These are phyloP conservation scores for Aureobasidium leucospermi DNA, from an alignment of 2,329 filamentous ascomycete species.

Conservation along the genomic window DNA sequence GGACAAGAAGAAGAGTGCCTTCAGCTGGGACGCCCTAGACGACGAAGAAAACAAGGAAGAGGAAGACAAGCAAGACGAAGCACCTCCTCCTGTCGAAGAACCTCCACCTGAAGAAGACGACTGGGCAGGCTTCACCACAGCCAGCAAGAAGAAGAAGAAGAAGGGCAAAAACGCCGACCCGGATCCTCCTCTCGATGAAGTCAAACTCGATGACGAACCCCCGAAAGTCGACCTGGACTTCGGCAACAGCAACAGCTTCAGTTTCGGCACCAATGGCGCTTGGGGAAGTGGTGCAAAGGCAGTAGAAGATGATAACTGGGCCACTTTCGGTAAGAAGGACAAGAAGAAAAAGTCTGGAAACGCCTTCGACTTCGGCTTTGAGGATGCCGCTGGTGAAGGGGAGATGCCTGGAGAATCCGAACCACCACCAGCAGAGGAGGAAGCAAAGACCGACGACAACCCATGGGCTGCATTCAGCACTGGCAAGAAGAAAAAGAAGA, in stretches of 20 bases:
- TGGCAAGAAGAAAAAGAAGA: constrained; percentile 34
- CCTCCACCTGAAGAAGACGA: constrained; percentile 19
- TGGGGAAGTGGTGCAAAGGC: constrained; percentile 22
- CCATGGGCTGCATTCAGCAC: constrained; percentile 25
- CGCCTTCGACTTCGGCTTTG: constrained; percentile 16
- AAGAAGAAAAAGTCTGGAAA: constrained; percentile 29
- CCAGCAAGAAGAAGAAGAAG: constrained; percentile 29
- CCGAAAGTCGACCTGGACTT: constrained; percentile 44
- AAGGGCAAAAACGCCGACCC: constrained; percentile 24
- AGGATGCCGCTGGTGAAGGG: constrained; percentile 1
- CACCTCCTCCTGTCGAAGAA: background rate
- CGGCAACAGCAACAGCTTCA: constrained; percentile 27
- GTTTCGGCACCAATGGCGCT: constrained; percentile 27
- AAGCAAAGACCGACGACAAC: constrained; percentile 26
- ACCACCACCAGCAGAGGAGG: constrained; percentile 21
- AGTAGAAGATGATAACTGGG: constrained; percentile 23
- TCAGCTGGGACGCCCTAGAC: constrained; percentile 16
- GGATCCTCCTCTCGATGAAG: constrained; percentile 18
- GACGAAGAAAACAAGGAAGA: constrained; percentile 14
- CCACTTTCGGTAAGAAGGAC: constrained; percentile 26
- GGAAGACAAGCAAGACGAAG: constrained; percentile 3
- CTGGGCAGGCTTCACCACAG: constrained; percentile 19
- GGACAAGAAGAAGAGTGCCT: constrained; percentile 24
- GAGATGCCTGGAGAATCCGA: background rate
- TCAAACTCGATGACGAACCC: constrained; percentile 37